Percentiles rank a stretch among this genome's conserved stretches.
phyloP scores from a whole-genome alignment of 495 filamentous ascomycete genomes.

The Copromyces sp. region DNA sequence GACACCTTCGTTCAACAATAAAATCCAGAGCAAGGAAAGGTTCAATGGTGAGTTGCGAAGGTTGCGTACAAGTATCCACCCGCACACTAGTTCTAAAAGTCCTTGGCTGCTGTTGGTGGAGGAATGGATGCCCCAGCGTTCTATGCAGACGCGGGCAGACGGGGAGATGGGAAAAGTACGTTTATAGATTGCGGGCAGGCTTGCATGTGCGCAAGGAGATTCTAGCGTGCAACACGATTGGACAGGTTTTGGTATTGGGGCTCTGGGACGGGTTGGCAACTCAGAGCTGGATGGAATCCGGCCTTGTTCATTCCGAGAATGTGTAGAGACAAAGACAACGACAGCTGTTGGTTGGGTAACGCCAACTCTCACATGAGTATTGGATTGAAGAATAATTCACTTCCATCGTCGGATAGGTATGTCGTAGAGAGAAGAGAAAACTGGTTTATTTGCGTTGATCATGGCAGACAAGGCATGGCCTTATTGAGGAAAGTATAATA shows the following conservation, averaged over 20 bases:
- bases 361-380: neutral
- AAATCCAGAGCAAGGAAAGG: neutral
- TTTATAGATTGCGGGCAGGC: neutral
- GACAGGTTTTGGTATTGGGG: neutral
- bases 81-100: neutral
- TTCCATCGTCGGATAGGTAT: neutral
- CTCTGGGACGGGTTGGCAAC: neutral
- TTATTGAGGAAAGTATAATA: neutral
- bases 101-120: neutral
- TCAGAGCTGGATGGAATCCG: neutral
- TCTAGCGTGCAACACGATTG: neutral
- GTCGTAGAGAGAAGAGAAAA: neutral
- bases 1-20: neutral
- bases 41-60: neutral
- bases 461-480: neutral
- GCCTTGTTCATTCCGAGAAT: neutral
- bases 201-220: neutral
- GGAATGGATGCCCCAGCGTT: neutral
- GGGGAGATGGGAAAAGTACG: neutral
- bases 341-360: neutral
- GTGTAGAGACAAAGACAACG: neutral
- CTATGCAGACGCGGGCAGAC: neutral
- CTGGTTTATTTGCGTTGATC: neutral
- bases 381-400: neutral
- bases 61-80: neutral